Evolutionary conservation across 2,329 filamentous ascomycete genomes (phyloP).

Genomic region (Chaetomiaceae sp.): DNA sequence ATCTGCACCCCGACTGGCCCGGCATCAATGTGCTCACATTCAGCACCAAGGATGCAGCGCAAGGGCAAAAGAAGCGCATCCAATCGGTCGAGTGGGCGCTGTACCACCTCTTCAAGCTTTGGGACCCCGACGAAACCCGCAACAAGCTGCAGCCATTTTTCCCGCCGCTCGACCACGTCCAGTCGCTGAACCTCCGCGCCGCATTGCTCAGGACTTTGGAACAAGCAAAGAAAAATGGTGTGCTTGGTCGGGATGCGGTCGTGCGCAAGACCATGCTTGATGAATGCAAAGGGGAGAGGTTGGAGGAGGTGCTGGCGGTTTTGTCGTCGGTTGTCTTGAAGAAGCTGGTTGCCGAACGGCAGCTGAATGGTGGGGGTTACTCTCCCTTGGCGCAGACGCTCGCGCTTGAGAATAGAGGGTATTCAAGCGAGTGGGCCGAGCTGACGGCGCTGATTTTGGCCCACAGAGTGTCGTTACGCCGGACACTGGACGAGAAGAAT

Average conservation of each 20-base stretch:
- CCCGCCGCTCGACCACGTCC: constrained; percentile 81
- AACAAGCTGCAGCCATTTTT: constrained; percentile 90
- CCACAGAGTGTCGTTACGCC: constrained; percentile 63
- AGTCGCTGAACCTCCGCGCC: constrained; percentile 84
- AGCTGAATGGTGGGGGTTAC: constrained; percentile 29
- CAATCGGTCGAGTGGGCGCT: constrained; percentile 84
- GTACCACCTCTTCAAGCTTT: constrained; percentile 80
- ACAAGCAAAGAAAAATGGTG: constrained; percentile 80
- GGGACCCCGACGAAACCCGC: constrained; percentile 71
- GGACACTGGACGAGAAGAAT: constrained; percentile 56
- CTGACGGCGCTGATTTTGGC: constrained; percentile 67
- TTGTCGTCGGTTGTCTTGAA: constrained; percentile 83
- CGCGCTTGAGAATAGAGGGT: constrained; percentile 57
- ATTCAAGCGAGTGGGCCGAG: constrained; percentile 48
- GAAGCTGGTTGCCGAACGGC: constrained; percentile 50
- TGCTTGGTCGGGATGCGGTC: constrained; percentile 72
- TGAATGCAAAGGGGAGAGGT: constrained; percentile 86
- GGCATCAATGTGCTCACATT: constrained; percentile 67
- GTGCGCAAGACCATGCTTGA: constrained; percentile 94
- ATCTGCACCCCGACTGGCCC: constrained; percentile 75
- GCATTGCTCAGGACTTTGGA: constrained; percentile 78
- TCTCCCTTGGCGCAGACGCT: constrained; percentile 51
- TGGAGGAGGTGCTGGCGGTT: constrained; percentile 78
- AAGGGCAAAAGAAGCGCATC: constrained; percentile 77
- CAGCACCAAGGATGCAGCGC: constrained; percentile 57